Evolutionary conservation across 345 rosid genomes (phyloP).

Genomic region (Camelina neglecta): DNA sequence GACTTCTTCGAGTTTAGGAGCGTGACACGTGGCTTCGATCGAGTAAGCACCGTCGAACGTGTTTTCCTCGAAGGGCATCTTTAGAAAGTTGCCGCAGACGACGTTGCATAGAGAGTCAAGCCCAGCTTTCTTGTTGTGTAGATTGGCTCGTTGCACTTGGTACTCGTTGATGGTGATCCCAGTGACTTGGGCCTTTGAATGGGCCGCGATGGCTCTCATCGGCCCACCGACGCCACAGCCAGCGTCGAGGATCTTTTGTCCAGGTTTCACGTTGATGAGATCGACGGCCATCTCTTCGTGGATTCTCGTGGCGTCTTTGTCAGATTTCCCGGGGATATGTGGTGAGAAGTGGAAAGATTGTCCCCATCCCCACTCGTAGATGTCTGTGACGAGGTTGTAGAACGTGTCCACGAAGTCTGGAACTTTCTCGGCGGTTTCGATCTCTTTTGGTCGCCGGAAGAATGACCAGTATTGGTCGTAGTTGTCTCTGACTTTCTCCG

Average conservation of each 20-base stretch:
- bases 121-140: constrained; percentile 90
- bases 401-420: constrained; percentile 95
- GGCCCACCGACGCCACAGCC: constrained; percentile 99
- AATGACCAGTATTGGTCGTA: constrained; percentile 86
- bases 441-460: constrained; percentile 87
- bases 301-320: constrained; percentile 84
- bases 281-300: constrained; percentile 91
- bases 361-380: constrained; percentile 99
- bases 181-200: constrained; percentile 78
- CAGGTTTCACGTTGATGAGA: constrained; percentile 66
- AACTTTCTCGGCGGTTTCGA: constrained; percentile 75
- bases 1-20: constrained; percentile 87
- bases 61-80: constrained; percentile 80
- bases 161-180: constrained; percentile 98
- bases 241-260: constrained; percentile 71
- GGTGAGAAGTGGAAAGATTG: constrained; percentile 99
- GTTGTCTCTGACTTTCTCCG: constrained; percentile 79
- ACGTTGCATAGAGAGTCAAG: constrained; percentile 79
- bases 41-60: constrained; percentile 98
- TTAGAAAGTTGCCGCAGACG: constrained; percentile 80
- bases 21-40: constrained; percentile 97
- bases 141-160: constrained; percentile 83
- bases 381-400: constrained; percentile 91
- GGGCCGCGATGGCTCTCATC: constrained; percentile 97
- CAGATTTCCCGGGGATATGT: constrained; percentile 70